phyloP scores from a whole-genome alignment of 345 rosid species.

The Melaleuca quinquenervia region DNA sequence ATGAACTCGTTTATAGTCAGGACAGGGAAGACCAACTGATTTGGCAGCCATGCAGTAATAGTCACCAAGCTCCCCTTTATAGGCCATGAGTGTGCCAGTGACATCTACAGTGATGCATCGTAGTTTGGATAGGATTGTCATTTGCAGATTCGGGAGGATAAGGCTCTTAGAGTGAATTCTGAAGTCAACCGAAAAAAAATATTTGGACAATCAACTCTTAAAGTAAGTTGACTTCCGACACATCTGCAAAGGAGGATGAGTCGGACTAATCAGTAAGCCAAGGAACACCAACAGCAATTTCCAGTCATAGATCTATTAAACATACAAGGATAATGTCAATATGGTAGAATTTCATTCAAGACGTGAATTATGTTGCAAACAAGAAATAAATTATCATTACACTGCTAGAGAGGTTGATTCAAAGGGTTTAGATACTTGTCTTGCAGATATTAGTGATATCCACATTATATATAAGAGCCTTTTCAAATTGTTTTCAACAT shows the following conservation, averaged over 20 bases:
- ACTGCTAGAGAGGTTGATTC: not conserved
- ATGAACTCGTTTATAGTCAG: constrained; percentile 84
- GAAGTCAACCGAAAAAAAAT: not conserved
- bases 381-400: not conserved
- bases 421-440: not conserved
- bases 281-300: not conserved
- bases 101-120: constrained; percentile 92
- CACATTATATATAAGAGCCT: not conserved
- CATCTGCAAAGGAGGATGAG: not conserved
- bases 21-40: constrained; percentile 83
- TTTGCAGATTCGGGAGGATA: not conserved
- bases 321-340: not conserved
- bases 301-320: not conserved
- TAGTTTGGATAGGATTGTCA: constrained; percentile 62
- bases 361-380: not conserved
- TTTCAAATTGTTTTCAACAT: not conserved
- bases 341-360: not conserved
- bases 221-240: not conserved
- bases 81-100: constrained; percentile 92
- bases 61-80: constrained; percentile 98
- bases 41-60: constrained; percentile 99
- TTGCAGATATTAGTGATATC: not conserved
- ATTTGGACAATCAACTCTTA: not conserved
- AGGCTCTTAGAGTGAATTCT: not conserved
- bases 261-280: not conserved